Base-by-base conservation (phyloP, 1,139 yeast species). In the Blastobotrys raffinosifermentans region DNA sequence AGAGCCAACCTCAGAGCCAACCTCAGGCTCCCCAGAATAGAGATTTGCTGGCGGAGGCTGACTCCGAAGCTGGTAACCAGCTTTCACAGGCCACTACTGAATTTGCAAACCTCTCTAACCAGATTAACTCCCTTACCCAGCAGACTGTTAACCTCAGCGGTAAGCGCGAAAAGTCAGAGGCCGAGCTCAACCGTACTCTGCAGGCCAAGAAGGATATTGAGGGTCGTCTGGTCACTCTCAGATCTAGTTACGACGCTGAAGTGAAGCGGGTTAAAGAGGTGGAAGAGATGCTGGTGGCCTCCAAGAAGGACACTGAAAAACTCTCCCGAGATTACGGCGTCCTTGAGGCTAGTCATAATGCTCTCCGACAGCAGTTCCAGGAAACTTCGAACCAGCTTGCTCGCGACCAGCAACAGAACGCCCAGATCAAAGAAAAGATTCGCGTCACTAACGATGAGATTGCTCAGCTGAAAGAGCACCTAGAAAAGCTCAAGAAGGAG, bases 71-170 rank as follows among this genome's bases (percentile, higher is more conserved):
- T 4, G 73, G 86, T 1, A 77, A 79, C 18, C 78, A 81, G 53
- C 66, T 86, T 34, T 78, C 94, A 0, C 75, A 75, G 46, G 89
- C 94, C 3, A 78, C 93, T 11, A 75, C 91, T 3, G 96, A 86
- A 50, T 72, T 85, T 58, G 96, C 95, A 13, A 86, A 89, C 51
- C 70, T 83, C 34, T 82, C 94, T 1, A 85, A 81, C 53, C 96
- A 89, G 63, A 79, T 86, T 44, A 78, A 77, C 44, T 81, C 95
- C 0, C 69, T 87, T 47, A 73, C 87, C 2, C 64, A 73, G 15
- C 96, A 89, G 61, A 83, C 94, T 2, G 68, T 82, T 0, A 72
- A 70, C 13, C 69, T 84, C 22, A 79, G 77, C 45, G 82, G 77
- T 22, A 83, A 80, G 61, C 80, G 86, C 47, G 67, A 75, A 17